Conservation (phyloP, 805 yeast species). For the Lachancea thermotolerans region DNA sequence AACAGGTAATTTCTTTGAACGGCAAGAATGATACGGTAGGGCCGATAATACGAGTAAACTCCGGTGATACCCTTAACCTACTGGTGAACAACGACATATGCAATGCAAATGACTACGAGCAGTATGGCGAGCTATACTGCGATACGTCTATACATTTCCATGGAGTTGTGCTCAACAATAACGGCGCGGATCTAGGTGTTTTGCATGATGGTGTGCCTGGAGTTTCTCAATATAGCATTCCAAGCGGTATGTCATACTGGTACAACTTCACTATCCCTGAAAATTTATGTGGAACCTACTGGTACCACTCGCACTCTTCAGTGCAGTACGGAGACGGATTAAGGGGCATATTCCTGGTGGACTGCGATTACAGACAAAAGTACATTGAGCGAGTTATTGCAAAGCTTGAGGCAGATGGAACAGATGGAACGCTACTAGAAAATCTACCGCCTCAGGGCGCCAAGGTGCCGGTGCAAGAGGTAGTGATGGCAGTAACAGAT, state of each 20-base stretch:
- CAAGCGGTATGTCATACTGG: constrained; percentile 52
- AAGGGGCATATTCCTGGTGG: constrained; percentile 46
- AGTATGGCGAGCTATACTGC: constrained; percentile 3
- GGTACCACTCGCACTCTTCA: constrained; percentile 52
- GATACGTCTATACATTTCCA: constrained; percentile 45
- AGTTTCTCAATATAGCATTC: constrained; percentile 65
- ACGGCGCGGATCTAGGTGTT: constrained; percentile 40
- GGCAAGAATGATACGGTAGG: constrained; percentile 17
- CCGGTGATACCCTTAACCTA: constrained; percentile 21
- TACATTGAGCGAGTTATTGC: constrained; percentile 4
- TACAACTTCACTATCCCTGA: constrained; percentile 40
- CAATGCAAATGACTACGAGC: background rate
- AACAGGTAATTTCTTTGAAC: constrained; percentile 19
- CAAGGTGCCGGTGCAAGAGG: background rate
- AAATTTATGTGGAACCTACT: constrained; percentile 43
- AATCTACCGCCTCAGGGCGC: constrained; percentile 3
- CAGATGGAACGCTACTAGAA: background rate
- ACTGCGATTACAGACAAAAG: constrained; percentile 34
- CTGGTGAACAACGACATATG: constrained; percentile 17
- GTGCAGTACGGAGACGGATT: constrained; percentile 48
- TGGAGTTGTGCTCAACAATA: constrained; percentile 43
- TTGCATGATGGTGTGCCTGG: constrained; percentile 35
- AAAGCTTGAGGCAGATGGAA: constrained; percentile 4
- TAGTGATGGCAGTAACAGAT: constrained; percentile 47
- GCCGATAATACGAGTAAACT: constrained; percentile 18